Evolutionary conservation across 768 basidiomycete species (phyloP), one percentile per base, ranked within the genome.

Genomic region (Phallus indusiatus): DNA sequence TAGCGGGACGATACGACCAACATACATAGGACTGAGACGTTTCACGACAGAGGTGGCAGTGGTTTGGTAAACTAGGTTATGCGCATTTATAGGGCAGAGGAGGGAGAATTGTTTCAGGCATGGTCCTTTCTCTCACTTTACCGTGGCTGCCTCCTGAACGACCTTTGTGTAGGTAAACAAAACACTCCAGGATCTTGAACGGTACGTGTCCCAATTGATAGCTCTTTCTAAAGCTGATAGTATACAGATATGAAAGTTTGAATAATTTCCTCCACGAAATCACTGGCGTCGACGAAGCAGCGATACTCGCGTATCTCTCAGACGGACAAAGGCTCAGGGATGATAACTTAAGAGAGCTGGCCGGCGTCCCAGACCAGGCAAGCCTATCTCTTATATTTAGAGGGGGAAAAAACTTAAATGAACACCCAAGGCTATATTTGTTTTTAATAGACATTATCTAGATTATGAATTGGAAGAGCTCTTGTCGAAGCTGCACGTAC

Each of bases 391-490:
- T 16, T 8, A 46, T 28, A n/a, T 14, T 18, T 18, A 18, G 49
- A 28, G 28, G 28, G 7, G 7, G 7, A 7, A 22, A 46, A 33
- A 8, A 46, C 48, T 28, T 46, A 20, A 24, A 16, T 51, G 10
- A 16, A 75, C 14, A 20, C n/a, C 2, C 22, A 22, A 81, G 90
- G 77, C 82, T 7, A 85, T 93, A 61, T 92, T 81, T 65, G 86
- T 92, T 5, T 93, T 88, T 72, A 92, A 91, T 72, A 90, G 89
- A 66, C 75, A 80, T 65, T 88, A 86, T 65, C 78, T 93, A 37
- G 88, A 89, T 62, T 75, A 82, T 48, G 82, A 86, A 53, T 57
- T 86, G 28, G 80, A 84, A 1, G 79, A 85, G 47, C 83, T 88
- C 22, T 69, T 90, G 16, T 75, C 70, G n/a, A 77, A 81, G 47